A percentile compares a stretch with the other conserved stretches of the same genome.
These are phyloP conservation scores for Leccinum sublutescens DNA, from an alignment of 768 basidiomycete genomes.

Conservation along the genomic window DNA sequence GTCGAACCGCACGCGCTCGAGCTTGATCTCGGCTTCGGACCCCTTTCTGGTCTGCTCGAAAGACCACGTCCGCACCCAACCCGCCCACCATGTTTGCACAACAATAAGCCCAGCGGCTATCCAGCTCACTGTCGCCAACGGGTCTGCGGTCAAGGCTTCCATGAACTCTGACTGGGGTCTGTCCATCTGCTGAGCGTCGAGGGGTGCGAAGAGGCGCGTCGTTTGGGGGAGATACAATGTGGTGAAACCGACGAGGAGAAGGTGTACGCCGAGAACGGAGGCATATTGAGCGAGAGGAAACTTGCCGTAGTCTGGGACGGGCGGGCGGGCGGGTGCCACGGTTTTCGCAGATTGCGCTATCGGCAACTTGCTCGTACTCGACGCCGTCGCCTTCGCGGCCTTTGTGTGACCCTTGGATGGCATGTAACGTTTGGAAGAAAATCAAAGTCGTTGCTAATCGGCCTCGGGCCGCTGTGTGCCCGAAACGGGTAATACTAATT, in stretches of 20 bases:
- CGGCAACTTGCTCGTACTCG: constrained; percentile 1
- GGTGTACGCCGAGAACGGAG: constrained; percentile 66
- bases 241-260: constrained; percentile 61
- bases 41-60: constrained; percentile 41
- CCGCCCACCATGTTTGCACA: constrained; percentile 71
- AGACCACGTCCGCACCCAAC: constrained; percentile 61
- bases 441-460: neutral
- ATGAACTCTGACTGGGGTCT: constrained; percentile 73
- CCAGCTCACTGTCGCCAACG: constrained; percentile 56
- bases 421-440: neutral
- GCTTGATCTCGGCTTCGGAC: constrained; percentile 40
- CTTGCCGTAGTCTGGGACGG: constrained; percentile 4
- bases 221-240: constrained; percentile 72
- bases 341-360: neutral
- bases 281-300: constrained; percentile 61
- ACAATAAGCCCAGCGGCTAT: constrained; percentile 52
- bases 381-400: neutral
- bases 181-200: constrained; percentile 40
- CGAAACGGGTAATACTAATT: no score
- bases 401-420: neutral
- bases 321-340: neutral
- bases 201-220: constrained; percentile 42
- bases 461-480: neutral
- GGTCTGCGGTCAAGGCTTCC: constrained; percentile 59
- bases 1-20: constrained; percentile 42